Percentiles rank a stretch among this genome's conserved stretches.
Conservation (phyloP, 345 rosid genomes). For the Raphanus sativus region DNA sequence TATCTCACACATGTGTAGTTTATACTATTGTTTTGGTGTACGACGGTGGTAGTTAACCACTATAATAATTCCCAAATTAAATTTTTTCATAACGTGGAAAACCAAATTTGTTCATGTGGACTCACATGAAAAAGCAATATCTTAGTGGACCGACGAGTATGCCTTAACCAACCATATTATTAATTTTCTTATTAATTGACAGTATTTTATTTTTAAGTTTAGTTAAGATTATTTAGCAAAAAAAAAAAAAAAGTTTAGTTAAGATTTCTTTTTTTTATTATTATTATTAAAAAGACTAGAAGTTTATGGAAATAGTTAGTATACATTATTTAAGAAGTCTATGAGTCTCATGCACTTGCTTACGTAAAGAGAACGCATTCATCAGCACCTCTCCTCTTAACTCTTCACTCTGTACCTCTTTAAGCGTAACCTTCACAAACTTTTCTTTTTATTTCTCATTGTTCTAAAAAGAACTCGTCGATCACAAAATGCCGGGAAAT, state of each 20-base stretch:
- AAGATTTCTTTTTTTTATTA: neutral
- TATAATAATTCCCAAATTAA: neutral
- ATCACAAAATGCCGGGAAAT: slow-evolving; percentile 22
- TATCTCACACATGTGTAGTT: neutral
- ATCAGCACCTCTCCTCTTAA: slow-evolving; percentile 26
- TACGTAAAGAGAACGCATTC: slow-evolving; percentile 41
- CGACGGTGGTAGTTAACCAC: slow-evolving; percentile 14
- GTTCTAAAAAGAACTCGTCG: neutral
- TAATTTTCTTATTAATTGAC: slow-evolving; percentile 4
- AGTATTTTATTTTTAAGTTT: neutral
- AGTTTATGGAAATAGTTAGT: neutral
- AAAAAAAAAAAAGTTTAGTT: no score
- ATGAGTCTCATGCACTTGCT: slow-evolving; percentile 39
- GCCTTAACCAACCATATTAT: slow-evolving; percentile 19
- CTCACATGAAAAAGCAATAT: slow-evolving; percentile 9
- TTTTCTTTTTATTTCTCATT: neutral
- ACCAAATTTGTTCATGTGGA: slow-evolving; percentile 7
- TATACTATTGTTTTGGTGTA: neutral
- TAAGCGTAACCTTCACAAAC: slow-evolving; percentile 11
- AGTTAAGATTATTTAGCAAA: neutral
- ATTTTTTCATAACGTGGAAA: neutral
- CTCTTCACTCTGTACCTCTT: slow-evolving; percentile 4
- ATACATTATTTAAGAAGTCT: slow-evolving; percentile 33
- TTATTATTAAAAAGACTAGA: slow-evolving; percentile 8
- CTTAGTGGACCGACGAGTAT: slow-evolving; percentile 26